Evolutionary conservation across 345 rosid genomes (phyloP).

Genomic region (Xanthoceras sorbifolium): DNA sequence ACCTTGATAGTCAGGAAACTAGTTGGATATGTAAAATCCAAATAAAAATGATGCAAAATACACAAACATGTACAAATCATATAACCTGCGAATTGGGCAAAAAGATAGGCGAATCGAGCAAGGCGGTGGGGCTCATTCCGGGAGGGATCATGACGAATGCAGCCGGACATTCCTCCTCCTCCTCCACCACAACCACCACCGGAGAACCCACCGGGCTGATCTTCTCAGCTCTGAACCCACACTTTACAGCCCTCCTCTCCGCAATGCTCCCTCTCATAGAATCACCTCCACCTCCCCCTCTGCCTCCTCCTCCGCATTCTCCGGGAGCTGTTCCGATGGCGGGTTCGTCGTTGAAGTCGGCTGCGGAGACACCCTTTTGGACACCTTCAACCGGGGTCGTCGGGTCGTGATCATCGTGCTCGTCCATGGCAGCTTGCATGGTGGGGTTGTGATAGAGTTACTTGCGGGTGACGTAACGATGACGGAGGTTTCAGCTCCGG

Average conservation of each 20-base stretch:
- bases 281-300: not conserved
- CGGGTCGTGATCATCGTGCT: not conserved
- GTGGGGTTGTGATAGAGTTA: not conserved
- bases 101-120: conserved; percentile 63
- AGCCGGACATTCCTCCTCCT: conserved; percentile 19
- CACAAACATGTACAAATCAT: not conserved
- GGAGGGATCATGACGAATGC: conserved; percentile 51
- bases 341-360: not conserved
- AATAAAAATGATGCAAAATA: not conserved
- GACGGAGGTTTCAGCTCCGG: conserved; percentile 5
- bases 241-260: conserved; percentile 62
- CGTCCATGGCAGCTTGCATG: not conserved
- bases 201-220: conserved; percentile 44
- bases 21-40: not conserved
- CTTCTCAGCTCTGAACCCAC: conserved; percentile 53
- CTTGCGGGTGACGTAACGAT: not conserved
- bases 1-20: no score
- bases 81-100: conserved; percentile 54
- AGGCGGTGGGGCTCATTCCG: conserved; percentile 63
- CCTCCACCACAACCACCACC: not conserved
- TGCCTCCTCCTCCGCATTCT: not conserved
- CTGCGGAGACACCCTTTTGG: not conserved
- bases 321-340: not conserved
- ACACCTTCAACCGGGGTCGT: not conserved
- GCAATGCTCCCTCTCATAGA: conserved; percentile 46